Percentiles rank a stretch among this genome's conserved stretches.
phyloP scores from a whole-genome alignment of 176 grass and related monocot species.

The Canna indica region DNA sequence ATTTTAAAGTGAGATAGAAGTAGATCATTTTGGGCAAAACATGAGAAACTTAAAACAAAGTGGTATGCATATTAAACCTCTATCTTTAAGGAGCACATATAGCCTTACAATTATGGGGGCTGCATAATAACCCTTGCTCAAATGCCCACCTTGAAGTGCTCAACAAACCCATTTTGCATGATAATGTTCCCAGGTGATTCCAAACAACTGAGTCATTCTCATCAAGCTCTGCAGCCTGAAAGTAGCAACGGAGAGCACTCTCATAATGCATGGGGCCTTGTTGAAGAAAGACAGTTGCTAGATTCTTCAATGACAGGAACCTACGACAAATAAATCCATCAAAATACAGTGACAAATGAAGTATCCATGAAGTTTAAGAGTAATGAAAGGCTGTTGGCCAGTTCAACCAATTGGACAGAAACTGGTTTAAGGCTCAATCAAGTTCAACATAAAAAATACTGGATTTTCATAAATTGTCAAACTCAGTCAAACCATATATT shows the following conservation, averaged over 20 bases:
- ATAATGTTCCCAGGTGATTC: conserved; percentile 92
- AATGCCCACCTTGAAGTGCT: conserved; percentile 90
- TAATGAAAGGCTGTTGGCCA: neutral
- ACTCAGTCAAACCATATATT: too few species aligned
- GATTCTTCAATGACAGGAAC: conserved; percentile 93
- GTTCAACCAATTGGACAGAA: neutral
- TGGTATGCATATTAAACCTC: neutral
- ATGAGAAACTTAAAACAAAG: conserved; percentile 17
- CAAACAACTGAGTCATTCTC: conserved; percentile 87
- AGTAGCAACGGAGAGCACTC: conserved; percentile 86
- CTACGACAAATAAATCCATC: conserved; percentile 26
- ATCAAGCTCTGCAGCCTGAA: conserved; percentile 94
- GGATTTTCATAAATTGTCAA: too few species aligned
- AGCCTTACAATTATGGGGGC: conserved; percentile 88
- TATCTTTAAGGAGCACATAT: neutral
- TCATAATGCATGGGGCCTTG: conserved; percentile 56
- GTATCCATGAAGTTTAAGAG: conserved; percentile 24
- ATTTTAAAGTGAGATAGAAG: neutral
- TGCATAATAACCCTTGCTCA: conserved; percentile 89
- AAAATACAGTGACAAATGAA: neutral
- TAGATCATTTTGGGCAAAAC: conserved; percentile 8
- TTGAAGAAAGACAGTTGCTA: conserved; percentile 78
- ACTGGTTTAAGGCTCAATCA: neutral
- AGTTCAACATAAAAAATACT: too few species aligned
- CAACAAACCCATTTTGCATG: conserved; percentile 81